Percentiles rank a stretch among this genome's conserved stretches.
These are phyloP conservation scores for Termitomyces sp. DNA, from an alignment of 1,284 basidiomycete genomes.

Conservation along the genomic window DNA sequence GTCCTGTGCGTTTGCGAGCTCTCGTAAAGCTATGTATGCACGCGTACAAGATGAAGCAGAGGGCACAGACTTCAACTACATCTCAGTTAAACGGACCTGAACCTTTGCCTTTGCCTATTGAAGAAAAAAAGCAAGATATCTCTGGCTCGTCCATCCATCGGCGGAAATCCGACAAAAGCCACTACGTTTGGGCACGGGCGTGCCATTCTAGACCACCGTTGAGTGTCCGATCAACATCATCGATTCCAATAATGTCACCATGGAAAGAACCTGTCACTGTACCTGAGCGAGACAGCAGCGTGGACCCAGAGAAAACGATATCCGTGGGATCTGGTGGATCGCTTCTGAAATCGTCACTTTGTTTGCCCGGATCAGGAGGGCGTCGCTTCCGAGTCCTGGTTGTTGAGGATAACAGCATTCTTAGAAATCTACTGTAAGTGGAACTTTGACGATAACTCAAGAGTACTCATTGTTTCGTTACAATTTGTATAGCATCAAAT, in stretches of 20 bases:
- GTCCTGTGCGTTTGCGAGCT: slow-evolving; percentile 70
- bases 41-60: slow-evolving; percentile 46
- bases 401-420: slow-evolving; percentile 80
- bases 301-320: slow-evolving; percentile 39
- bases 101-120: not conserved
- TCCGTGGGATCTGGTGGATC: slow-evolving; percentile 55
- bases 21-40: slow-evolving; percentile 72
- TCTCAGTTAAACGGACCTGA: slow-evolving; percentile 11
- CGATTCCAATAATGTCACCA: slow-evolving; percentile 35
- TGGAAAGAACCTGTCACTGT: slow-evolving; percentile 31
- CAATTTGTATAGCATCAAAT: slow-evolving; percentile 55
- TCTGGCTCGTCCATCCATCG: slow-evolving; percentile 27
- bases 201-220: slow-evolving; percentile 34
- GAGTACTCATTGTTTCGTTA: not conserved
- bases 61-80: slow-evolving; percentile 15
- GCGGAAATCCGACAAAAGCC: slow-evolving; percentile 48
- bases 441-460: not conserved
- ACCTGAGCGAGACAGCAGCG: slow-evolving; percentile 21
- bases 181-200: slow-evolving; percentile 6
- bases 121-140: slow-evolving; percentile 10
- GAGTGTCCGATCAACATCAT: slow-evolving; percentile 44
- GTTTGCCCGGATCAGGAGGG: slow-evolving; percentile 35
- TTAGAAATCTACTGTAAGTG: slow-evolving; percentile 65
- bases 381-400: slow-evolving; percentile 61
- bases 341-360: slow-evolving; percentile 56